These are phyloP conservation scores for Pestalotiopsis fici DNA, from an alignment of 2,329 filamentous ascomycete species.

Conservation along the genomic window DNA sequence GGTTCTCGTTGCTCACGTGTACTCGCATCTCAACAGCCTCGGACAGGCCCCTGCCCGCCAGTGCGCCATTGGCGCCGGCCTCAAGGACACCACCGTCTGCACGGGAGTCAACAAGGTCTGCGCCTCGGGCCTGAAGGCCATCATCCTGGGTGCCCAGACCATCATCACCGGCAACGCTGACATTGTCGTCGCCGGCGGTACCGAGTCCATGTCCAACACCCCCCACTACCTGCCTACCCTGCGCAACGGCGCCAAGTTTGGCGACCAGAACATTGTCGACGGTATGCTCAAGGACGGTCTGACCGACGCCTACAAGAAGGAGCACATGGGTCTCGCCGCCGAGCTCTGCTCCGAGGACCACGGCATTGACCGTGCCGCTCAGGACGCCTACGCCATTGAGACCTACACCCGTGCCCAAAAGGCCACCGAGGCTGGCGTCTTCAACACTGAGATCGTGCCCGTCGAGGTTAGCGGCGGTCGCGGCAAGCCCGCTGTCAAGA, in stretches of 20 bases:
- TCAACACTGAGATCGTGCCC: conserved; percentile 84
- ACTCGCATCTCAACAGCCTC: conserved; percentile 55
- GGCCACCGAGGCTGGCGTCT: conserved; percentile 80
- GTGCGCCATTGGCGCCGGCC: conserved; percentile 86
- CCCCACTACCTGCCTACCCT: conserved; percentile 93
- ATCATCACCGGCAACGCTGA: conserved; percentile 96
- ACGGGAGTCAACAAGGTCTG: conserved; percentile 99
- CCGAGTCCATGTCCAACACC: conserved; percentile 98
- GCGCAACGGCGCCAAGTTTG: conserved; percentile 89
- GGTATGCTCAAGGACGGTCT: conserved; percentile 93
- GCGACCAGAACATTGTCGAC: conserved; percentile 85
- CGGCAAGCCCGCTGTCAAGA: conserved; percentile 80
- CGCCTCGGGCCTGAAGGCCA: conserved; percentile 90
- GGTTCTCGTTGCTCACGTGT: background rate
- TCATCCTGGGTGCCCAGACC: conserved; percentile 92
- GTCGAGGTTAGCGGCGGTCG: conserved; percentile 85
- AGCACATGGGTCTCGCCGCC: conserved; percentile 92
- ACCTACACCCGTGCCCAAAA: conserved; percentile 75
- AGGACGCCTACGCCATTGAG: conserved; percentile 95
- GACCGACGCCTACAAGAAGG: conserved; percentile 91
- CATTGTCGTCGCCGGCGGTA: conserved; percentile 89
- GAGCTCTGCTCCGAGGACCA: conserved; percentile 92
- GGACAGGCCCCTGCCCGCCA: conserved; percentile 96
- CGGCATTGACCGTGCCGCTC: conserved; percentile 76
- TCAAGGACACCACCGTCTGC: conserved; percentile 76